Evolutionary conservation across 495 filamentous ascomycete genomes (phyloP).

Genomic region (Trichoderma asperelloides): DNA sequence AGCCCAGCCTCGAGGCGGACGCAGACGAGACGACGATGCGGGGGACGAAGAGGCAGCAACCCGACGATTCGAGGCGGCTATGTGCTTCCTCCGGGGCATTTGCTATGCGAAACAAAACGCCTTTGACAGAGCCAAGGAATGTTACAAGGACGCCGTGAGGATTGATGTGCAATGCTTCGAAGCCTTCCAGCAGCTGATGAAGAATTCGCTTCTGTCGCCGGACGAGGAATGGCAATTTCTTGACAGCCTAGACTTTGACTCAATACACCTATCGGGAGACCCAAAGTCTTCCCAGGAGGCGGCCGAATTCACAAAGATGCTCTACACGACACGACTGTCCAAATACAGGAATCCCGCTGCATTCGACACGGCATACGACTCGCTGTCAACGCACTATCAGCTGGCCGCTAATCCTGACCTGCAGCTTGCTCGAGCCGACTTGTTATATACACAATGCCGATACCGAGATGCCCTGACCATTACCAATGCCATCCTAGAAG

Average conservation of each 20-base stretch:
- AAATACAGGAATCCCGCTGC: slow-evolving; percentile 86
- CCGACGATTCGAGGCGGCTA: slow-evolving; percentile 83
- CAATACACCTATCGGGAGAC: slow-evolving; percentile 38
- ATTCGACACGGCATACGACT: slow-evolving; percentile 82
- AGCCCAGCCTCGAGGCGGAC: slow-evolving; percentile 30
- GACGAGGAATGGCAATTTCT: slow-evolving; percentile 93
- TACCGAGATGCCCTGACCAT: slow-evolving; percentile 79
- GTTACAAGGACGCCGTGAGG: slow-evolving; percentile 91
- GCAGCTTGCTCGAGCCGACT: slow-evolving; percentile 81
- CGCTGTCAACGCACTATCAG: slow-evolving; percentile 86
- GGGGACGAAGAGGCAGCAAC: slow-evolving; percentile 68
- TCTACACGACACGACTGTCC: slow-evolving; percentile 92
- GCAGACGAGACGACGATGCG: slow-evolving; percentile 49
- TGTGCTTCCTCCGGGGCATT: slow-evolving; percentile 90
- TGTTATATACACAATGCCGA: slow-evolving; percentile 88
- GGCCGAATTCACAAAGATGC: slow-evolving; percentile 87
- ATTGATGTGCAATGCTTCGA: slow-evolving; percentile 99
- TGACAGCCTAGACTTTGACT: slow-evolving; percentile 83
- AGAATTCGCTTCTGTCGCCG: slow-evolving; percentile 95
- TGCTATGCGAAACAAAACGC: slow-evolving; percentile 97
- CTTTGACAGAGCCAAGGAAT: slow-evolving; percentile 93
- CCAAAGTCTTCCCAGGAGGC: slow-evolving; percentile 67
- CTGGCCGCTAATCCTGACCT: slow-evolving; percentile 83
- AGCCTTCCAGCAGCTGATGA: slow-evolving; percentile 95
- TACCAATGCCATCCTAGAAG: slow-evolving; percentile 70